Conservation (phyloP, 2,329 filamentous ascomycete genomes). For the Apiospora koreana region DNA sequence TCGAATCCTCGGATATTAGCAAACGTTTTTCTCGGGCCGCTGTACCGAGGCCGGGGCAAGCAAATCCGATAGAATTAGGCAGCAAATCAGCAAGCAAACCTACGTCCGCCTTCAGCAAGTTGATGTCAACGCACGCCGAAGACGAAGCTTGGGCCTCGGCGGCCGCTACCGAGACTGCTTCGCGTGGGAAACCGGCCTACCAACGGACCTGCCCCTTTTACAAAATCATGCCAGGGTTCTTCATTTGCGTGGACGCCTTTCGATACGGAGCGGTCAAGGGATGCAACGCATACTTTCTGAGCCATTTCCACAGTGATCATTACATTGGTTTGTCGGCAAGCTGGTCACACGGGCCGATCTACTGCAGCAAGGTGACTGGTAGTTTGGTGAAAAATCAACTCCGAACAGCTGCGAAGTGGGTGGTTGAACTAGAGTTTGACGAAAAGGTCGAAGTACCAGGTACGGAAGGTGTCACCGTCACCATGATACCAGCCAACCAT, state of each 20-base stretch:
- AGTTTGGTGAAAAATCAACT: slow-evolving; percentile 88
- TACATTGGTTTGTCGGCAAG: slow-evolving; percentile 87
- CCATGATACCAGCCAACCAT: slow-evolving; percentile 95
- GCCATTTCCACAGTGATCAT: slow-evolving; percentile 97
- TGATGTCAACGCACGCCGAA: slow-evolving; percentile 93
- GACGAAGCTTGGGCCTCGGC: slow-evolving; percentile 87
- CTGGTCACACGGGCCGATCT: slow-evolving; percentile 94
- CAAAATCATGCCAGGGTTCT: slow-evolving; percentile 93
- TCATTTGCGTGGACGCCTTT: slow-evolving; percentile 93
- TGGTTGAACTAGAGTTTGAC: slow-evolving; percentile 86
- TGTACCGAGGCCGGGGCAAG: slow-evolving; percentile 76
- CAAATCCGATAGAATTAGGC: slow-evolving; percentile 68
- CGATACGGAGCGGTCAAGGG: slow-evolving; percentile 91
- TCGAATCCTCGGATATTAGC: slow-evolving; percentile 42
- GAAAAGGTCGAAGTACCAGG: slow-evolving; percentile 74
- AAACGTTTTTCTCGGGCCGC: slow-evolving; percentile 68
- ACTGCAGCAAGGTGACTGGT: slow-evolving; percentile 89
- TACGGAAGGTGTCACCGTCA: slow-evolving; percentile 81
- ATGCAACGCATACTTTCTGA: slow-evolving; percentile 93
- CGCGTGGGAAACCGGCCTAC: slow-evolving; percentile 83
- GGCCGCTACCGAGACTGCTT: slow-evolving; percentile 74
- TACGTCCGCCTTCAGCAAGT: slow-evolving; percentile 81
- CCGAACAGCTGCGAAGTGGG: slow-evolving; percentile 80
- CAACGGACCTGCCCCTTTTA: slow-evolving; percentile 95
- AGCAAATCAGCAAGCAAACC: slow-evolving; percentile 38